These are phyloP conservation scores for Backusella australiensis DNA, from an alignment of 192 early-diverging fungal genomes.

Conservation along the genomic window DNA sequence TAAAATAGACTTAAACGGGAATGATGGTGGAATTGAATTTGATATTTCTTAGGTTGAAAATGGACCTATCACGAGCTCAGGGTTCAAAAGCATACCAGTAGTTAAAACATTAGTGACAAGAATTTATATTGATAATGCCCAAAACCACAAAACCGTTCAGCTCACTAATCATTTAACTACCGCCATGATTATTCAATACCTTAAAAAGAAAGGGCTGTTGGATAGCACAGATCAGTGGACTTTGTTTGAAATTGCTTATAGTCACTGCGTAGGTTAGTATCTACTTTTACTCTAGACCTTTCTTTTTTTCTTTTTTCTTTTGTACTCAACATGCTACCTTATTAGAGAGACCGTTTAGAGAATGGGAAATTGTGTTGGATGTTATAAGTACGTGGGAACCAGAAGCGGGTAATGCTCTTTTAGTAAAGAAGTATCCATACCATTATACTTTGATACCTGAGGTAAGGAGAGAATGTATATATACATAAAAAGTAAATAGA, in stretches of 20 bases:
- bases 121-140: slow-evolving; percentile 82
- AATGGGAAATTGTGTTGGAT: slow-evolving; percentile 86
- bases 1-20: not conserved
- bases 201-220: slow-evolving; percentile 58
- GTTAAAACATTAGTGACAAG: slow-evolving; percentile 62
- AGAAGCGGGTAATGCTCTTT: slow-evolving; percentile 69
- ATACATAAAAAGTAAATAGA: not conserved
- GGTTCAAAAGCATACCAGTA: not conserved
- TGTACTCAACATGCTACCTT: not conserved
- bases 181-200: slow-evolving; percentile 68
- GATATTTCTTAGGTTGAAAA: not conserved
- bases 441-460: slow-evolving; percentile 53
- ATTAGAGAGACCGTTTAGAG: slow-evolving; percentile 81
- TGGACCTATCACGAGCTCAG: not conserved
- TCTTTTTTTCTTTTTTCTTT: not conserved
- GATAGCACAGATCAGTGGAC: slow-evolving; percentile 70
- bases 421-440: slow-evolving; percentile 72
- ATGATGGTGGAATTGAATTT: not conserved
- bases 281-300: not conserved
- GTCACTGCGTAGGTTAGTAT: slow-evolving; percentile 66
- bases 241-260: slow-evolving; percentile 86
- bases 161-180: slow-evolving; percentile 73
- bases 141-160: slow-evolving; percentile 71
- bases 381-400: slow-evolving; percentile 85
- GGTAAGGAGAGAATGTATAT: slow-evolving; percentile 33